Evolutionary conservation across 192 early-diverging fungal genomes (phyloP).

Genomic region (Spizellomyces sp.): DNA sequence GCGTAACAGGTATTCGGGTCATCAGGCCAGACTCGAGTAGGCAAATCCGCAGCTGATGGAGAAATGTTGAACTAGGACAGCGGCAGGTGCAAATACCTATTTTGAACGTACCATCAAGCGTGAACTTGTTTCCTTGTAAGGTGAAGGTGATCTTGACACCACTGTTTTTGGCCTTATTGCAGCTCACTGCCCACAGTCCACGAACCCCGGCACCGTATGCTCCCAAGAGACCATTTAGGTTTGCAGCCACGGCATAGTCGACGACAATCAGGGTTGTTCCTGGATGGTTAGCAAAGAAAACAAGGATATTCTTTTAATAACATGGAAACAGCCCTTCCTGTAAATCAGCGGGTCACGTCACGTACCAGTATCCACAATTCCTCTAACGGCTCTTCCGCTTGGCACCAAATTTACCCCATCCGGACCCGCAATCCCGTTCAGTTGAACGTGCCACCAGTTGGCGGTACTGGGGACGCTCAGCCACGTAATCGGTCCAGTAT

Average conservation of each 20-base stretch:
- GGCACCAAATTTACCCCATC: slow-evolving; percentile 17
- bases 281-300: not conserved
- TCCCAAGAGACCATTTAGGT: slow-evolving; percentile 8
- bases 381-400: slow-evolving; percentile 14
- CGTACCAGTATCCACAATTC: slow-evolving; percentile 26
- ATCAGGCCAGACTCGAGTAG: slow-evolving; percentile 21
- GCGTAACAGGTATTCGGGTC: slow-evolving; percentile 29
- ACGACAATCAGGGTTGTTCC: slow-evolving; percentile 26
- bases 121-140: slow-evolving; percentile 19
- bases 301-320: not conserved
- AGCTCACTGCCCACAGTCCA: slow-evolving; percentile 27
- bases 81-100: too few species aligned
- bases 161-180: slow-evolving; percentile 6
- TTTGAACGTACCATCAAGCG: slow-evolving; percentile 15
- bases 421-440: slow-evolving; percentile 25
- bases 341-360: not conserved
- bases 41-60: slow-evolving; percentile 24
- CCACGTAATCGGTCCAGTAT: slow-evolving; percentile 35
- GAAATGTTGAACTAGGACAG: not conserved
- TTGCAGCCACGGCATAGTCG: slow-evolving; percentile 25
- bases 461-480: slow-evolving; percentile 17
- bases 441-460: slow-evolving; percentile 28
- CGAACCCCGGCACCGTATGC: slow-evolving; percentile 11
- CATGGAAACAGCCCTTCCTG: not conserved
- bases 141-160: slow-evolving; percentile 15